These are phyloP conservation scores for Mrakia gelida DNA, from an alignment of 768 basidiomycete species.

Conservation along the genomic window DNA sequence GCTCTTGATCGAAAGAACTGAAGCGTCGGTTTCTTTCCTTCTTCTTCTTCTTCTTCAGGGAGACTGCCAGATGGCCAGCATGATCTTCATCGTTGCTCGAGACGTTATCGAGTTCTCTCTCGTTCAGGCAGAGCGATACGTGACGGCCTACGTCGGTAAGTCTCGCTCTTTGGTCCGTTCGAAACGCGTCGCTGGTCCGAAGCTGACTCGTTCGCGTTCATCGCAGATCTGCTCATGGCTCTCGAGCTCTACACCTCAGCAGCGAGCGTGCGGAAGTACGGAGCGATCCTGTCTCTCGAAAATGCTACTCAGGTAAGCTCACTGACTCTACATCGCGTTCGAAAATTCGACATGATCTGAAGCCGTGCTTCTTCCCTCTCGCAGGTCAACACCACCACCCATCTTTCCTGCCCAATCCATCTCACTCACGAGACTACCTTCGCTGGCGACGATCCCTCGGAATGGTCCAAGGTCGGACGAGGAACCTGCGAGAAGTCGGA, in stretches of 20 bases:
- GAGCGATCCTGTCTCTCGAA: neutral
- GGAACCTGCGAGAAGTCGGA: constrained; percentile 17
- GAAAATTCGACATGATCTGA: too few relatives aligned
- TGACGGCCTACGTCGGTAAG: constrained; percentile 28
- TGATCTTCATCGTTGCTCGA: constrained; percentile 20
- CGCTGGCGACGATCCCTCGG: constrained; percentile 3
- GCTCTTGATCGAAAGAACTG: neutral
- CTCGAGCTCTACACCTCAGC: constrained; percentile 19
- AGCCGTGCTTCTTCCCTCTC: neutral
- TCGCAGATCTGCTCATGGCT: constrained; percentile 11
- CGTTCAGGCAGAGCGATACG: constrained; percentile 2
- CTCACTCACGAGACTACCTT: constrained; percentile 12
- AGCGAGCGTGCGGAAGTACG: constrained; percentile 16
- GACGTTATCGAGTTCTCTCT: constrained; percentile 10
- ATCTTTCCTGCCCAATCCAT: constrained; percentile 27
- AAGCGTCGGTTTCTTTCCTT: neutral
- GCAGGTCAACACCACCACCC: constrained; percentile 27
- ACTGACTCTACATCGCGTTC: too few relatives aligned
- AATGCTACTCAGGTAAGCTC: neutral
- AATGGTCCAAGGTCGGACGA: neutral
- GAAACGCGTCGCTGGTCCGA: neutral
- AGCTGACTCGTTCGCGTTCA: too few relatives aligned
- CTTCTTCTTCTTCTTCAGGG: neutral
- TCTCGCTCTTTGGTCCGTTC: neutral
- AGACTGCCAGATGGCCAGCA: constrained; percentile 25